Conservation (phyloP, 208 protist genomes). For the Wallacemonas sp. region DNA sequence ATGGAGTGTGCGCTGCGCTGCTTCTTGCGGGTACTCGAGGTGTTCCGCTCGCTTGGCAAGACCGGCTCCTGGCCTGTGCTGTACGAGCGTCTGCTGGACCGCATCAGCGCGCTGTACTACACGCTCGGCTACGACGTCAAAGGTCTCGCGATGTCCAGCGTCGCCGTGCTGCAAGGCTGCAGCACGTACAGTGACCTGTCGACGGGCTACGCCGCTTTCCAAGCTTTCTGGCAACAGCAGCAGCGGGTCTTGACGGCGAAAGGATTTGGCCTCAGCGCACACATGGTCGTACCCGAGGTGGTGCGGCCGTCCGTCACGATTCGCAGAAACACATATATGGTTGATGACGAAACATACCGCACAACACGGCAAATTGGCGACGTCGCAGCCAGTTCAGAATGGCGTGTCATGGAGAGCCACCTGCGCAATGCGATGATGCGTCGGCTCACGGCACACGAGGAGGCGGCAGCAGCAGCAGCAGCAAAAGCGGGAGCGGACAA, state of each 20-base stretch:
- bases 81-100: conserved; percentile 57
- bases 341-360: conserved; percentile 45
- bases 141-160: conserved; percentile 44
- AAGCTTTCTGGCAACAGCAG: conserved; percentile 54
- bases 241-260: conserved; percentile 41
- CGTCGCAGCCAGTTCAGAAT: conserved; percentile 51
- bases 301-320: conserved; percentile 51
- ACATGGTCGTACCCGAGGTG: conserved; percentile 72
- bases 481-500: not conserved
- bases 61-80: conserved; percentile 50
- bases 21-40: conserved; percentile 61
- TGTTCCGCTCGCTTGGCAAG: conserved; percentile 49
- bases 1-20: conserved; percentile 59
- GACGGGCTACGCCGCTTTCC: conserved; percentile 39
- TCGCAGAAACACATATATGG: conserved; percentile 50
- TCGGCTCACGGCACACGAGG: conserved; percentile 6
- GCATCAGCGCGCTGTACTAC: conserved; percentile 57
- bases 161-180: conserved; percentile 52
- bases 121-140: conserved; percentile 58
- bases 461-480: not conserved
- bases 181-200: conserved; percentile 47
- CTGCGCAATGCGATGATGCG: conserved; percentile 1
- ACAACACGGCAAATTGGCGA: conserved; percentile 36
- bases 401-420: conserved; percentile 64
- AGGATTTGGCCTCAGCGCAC: conserved; percentile 60